These are phyloP conservation scores for Xerocomus cyaneibrunnescens DNA, from an alignment of 1,284 basidiomycete species.

Conservation along the genomic window DNA sequence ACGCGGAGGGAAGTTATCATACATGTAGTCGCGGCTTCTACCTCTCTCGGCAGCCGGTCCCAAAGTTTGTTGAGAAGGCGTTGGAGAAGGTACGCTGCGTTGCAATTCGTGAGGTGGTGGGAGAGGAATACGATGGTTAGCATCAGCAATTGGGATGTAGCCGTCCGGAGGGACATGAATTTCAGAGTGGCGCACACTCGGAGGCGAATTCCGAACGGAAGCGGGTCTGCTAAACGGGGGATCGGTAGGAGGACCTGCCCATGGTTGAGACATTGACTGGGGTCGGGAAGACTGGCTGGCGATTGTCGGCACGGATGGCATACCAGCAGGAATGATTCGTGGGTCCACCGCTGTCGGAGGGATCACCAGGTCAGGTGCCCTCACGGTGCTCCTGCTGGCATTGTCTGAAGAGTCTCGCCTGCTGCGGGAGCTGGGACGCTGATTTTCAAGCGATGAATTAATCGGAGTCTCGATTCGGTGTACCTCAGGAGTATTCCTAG, in stretches of 20 bases:
- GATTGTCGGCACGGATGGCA: slow-evolving; percentile 9
- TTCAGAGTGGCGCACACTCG: slow-evolving; percentile 14
- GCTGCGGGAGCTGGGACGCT: slow-evolving; percentile 19
- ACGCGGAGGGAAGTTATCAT: slow-evolving; percentile 23
- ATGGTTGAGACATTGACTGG: slow-evolving; percentile 21
- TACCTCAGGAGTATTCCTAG: slow-evolving; percentile 26
- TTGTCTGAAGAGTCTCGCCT: slow-evolving; percentile 20
- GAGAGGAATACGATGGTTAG: slow-evolving; percentile 26
- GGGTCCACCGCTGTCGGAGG: slow-evolving; percentile 11
- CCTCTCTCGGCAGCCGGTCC: slow-evolving; percentile 21
- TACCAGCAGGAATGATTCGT: slow-evolving; percentile 11
- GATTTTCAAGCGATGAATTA: slow-evolving; percentile 24
- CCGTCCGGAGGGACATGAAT: slow-evolving; percentile 25
- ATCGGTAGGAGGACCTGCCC: slow-evolving; percentile 17
- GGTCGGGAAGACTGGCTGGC: slow-evolving; percentile 19
- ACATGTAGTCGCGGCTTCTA: slow-evolving; percentile 26
- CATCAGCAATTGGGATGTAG: slow-evolving; percentile 30
- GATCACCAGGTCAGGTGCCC: slow-evolving; percentile 13
- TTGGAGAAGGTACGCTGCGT: slow-evolving; percentile 29
- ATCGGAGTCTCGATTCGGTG: slow-evolving; percentile 22
- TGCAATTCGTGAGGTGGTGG: slow-evolving; percentile 33
- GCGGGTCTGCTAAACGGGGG: slow-evolving; percentile 16
- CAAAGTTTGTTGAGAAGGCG: slow-evolving; percentile 28
- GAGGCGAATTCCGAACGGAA: slow-evolving; percentile 22
- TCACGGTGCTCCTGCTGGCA: slow-evolving; percentile 13